Evolutionary conservation across 2,329 filamentous ascomycete genomes (phyloP).

Genomic region (Sclerotinia sclerotiorum): DNA sequence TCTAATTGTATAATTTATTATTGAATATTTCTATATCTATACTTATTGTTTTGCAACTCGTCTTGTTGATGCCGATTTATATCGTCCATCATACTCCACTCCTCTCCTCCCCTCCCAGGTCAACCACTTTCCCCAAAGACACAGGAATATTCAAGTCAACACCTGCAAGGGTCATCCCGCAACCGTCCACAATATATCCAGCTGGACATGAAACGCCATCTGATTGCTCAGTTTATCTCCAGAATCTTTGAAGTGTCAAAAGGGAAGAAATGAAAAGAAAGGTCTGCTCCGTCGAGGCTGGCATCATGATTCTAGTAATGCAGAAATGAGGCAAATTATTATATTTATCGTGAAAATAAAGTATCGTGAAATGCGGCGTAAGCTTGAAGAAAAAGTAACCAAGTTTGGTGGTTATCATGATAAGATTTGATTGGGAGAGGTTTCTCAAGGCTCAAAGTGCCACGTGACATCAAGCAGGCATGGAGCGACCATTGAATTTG

Average conservation of each 20-base stretch:
- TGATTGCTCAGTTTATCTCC: constrained; percentile 6
- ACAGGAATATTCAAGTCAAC: no score
- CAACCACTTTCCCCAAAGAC: no score
- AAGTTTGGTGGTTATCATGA: neutral
- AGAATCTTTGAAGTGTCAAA: neutral
- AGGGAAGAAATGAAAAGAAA: neutral
- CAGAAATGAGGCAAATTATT: neutral
- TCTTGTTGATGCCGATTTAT: neutral
- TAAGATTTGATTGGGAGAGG: neutral
- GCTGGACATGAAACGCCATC: neutral
- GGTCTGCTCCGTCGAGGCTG: neutral
- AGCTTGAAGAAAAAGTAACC: neutral
- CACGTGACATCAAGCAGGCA: neutral
- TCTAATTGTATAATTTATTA: neutral
- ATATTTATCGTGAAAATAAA: neutral
- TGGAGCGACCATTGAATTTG: neutral
- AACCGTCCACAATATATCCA: neutral
- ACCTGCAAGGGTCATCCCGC: neutral
- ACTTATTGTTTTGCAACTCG: neutral
- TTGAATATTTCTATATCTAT: neutral
- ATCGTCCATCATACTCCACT: neutral
- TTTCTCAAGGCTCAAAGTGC: neutral
- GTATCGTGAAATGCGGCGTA: neutral
- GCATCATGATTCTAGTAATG: neutral
- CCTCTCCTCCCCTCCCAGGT: neutral